These are phyloP conservation scores for Exophiala calicioides DNA, from an alignment of 2,329 filamentous ascomycete genomes.

Conservation along the genomic window DNA sequence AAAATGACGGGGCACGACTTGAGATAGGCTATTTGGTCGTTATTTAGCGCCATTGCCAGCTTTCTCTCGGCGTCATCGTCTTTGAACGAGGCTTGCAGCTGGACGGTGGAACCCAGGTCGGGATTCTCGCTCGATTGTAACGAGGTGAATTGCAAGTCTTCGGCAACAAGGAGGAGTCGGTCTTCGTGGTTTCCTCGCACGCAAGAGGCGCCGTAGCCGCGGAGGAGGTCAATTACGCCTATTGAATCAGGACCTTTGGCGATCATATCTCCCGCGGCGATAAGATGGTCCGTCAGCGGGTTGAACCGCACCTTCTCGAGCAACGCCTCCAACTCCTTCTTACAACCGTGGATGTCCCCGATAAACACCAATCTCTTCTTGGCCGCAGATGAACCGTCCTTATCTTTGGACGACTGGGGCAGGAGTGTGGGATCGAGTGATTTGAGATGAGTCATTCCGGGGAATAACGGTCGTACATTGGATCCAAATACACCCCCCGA, in stretches of 20 bases:
- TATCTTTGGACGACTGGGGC: slow-evolving; percentile 36
- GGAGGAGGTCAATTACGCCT: slow-evolving; percentile 75
- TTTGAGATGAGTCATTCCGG: slow-evolving; percentile 52
- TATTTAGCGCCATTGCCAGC: slow-evolving; percentile 58
- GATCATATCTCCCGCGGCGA: slow-evolving; percentile 77
- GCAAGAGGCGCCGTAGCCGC: slow-evolving; percentile 71
- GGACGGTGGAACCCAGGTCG: background rate
- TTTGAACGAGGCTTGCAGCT: slow-evolving; percentile 19
- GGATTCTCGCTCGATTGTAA: slow-evolving; percentile 16
- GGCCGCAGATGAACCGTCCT: slow-evolving; percentile 34
- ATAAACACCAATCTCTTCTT: slow-evolving; percentile 71
- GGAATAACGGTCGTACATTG: slow-evolving; percentile 51
- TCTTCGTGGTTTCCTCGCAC: slow-evolving; percentile 96
- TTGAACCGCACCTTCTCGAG: slow-evolving; percentile 68
- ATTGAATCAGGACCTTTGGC: slow-evolving; percentile 82
- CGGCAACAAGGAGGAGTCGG: slow-evolving; percentile 69
- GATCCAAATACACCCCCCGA: slow-evolving; percentile 46
- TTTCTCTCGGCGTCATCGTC: slow-evolving; percentile 47
- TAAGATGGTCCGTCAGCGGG: slow-evolving; percentile 65
- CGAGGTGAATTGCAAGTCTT: slow-evolving; percentile 41
- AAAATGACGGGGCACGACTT: slow-evolving; percentile 75
- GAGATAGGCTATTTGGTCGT: slow-evolving; percentile 69
- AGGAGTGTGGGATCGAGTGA: slow-evolving; percentile 51
- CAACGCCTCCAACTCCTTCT: slow-evolving; percentile 61
- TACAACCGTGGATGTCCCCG: slow-evolving; percentile 92